A percentile compares a stretch with the other conserved stretches of the same genome.
These are phyloP conservation scores for Magnolia officinalis DNA, from an alignment of 164 flowering plant genomes.

Conservation along the genomic window DNA sequence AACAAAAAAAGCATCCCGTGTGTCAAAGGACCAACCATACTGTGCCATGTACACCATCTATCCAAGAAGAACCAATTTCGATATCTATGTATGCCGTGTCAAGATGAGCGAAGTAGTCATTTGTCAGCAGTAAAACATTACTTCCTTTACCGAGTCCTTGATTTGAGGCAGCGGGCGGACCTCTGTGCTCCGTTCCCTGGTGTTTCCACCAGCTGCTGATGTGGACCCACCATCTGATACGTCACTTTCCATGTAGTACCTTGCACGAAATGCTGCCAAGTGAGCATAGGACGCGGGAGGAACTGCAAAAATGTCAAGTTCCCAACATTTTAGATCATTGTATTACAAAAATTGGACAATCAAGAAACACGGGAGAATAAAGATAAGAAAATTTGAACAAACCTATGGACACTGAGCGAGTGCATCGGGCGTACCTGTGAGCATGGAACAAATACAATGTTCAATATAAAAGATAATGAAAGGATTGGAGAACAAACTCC, in stretches of 20 bases:
- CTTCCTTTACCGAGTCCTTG: constrained; percentile 53
- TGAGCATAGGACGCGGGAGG: constrained; percentile 93
- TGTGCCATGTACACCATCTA: too few species aligned
- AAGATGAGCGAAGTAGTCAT: too few species aligned
- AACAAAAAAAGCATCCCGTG: too few species aligned
- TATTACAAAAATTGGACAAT: not conserved
- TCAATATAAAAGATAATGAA: not conserved
- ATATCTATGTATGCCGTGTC: too few species aligned
- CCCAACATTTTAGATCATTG: not conserved
- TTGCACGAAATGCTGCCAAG: constrained; percentile 69
- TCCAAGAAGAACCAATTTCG: too few species aligned
- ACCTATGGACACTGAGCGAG: constrained; percentile 87
- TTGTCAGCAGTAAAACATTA: constrained; percentile 73
- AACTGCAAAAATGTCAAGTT: constrained; percentile 38
- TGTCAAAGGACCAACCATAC: too few species aligned
- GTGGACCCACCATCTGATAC: constrained; percentile 36
- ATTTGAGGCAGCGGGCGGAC: constrained; percentile 43
- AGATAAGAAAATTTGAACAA: not conserved
- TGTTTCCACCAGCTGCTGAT: constrained; percentile 11
- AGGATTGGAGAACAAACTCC: not conserved
- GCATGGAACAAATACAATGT: not conserved
- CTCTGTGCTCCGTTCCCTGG: constrained; percentile 9
- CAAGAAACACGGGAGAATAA: not conserved
- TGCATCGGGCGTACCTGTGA: constrained; percentile 66
- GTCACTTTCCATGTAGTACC: constrained; percentile 56